Base-by-base conservation (phyloP, 2,329 filamentous ascomycete genomes). In the Iodosphaeria phyllophila region DNA sequence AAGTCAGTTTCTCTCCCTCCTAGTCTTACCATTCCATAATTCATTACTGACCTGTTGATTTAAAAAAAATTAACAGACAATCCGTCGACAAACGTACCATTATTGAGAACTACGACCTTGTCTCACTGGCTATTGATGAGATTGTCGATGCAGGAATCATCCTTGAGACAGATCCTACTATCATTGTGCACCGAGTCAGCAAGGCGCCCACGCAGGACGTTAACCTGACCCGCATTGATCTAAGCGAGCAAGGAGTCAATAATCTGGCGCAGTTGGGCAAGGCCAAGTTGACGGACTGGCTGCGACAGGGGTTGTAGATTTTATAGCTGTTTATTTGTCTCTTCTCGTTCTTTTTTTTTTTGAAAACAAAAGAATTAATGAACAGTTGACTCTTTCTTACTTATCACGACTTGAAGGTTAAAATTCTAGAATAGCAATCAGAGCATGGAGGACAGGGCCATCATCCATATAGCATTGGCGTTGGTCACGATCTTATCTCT, bases 71-170 rank as follows among this genome's bases (percentile, higher is more conserved):
- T 8, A 13, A 21, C 37, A 92, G 82, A 53, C 86, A 91, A 64
- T 82, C 82, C 17, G 84, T 91, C 25, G 89, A 98, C 59, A 93
- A 93, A 65, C 75, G 89, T 37, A 95, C 89, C 29, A 83, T 95
- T 37, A 75, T 95, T 44, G 89, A 98, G 56, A 95, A 95, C 65
- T 98, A 95, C 60, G 89, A 95, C 52, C 67, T 95, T 13, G 79
- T 93, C 33, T 78, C 83, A 9, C 69, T 98, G 27, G 80, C 84
- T 22, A 79, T 98, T 35, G 89, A 98, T 51, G 89, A 98, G 52
- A 86, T 91, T 33, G 70, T 91, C 27, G 83, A 92, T 51, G 83
- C 92, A 15, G 25, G 25, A 19, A 27, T 27, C 20, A 27, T 98
- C 40, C 70, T 98, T 32, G 89, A 98, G 58, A 95, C 86, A 1